Base-by-base conservation (phyloP, 176 grass and related monocot genomes). In the Microstegium vimineum region DNA sequence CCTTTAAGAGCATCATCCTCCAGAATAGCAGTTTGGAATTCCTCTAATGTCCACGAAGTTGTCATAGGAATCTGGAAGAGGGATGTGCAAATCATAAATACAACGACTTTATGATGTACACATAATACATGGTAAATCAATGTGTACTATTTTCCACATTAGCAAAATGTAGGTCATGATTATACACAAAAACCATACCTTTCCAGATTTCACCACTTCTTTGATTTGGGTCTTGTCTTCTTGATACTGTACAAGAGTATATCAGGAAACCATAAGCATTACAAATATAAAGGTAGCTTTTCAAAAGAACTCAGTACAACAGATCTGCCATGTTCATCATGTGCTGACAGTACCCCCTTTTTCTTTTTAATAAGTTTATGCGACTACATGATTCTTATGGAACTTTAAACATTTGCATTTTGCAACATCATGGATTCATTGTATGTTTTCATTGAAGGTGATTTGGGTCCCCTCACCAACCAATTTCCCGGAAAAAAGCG, bases 1-100 rank as follows among this genome's bases (percentile, higher is more conserved):
- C 82, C 97, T 87, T 92, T 94, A 27, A 82, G 78, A 72, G 71
- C 80, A 67, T 89, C 84, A 63, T 90, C 83, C 47, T 91, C 85
- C 66, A 47, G 52, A 86, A 92, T 37, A 67, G 91, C 89, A 78
- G 93, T 81, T 81, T 81, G 89, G 69, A 96, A 99, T 42, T 89
- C 88, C 78, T 94, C 97, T 17, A 92, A 82, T 42, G 89, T 90
- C 85, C 87, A 88, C 37, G 89, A 87, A 41, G 91, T 78, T 12
- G 73, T 81, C 91, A 99, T 83, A 75, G 57, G 70, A 83, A 99
- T 95, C 97, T 99, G 76, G 11, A 77, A 82, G 25, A 78, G 71
- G 25, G 38, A 26, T 71, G 69, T 16, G 47, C n/a, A 72, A 85
- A 84, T 27, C 66, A 67, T 33, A 85, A 56, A 34, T 81, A 51